Conservation (phyloP, 257 asterid species). For the Galeopsis tetrahit region DNA sequence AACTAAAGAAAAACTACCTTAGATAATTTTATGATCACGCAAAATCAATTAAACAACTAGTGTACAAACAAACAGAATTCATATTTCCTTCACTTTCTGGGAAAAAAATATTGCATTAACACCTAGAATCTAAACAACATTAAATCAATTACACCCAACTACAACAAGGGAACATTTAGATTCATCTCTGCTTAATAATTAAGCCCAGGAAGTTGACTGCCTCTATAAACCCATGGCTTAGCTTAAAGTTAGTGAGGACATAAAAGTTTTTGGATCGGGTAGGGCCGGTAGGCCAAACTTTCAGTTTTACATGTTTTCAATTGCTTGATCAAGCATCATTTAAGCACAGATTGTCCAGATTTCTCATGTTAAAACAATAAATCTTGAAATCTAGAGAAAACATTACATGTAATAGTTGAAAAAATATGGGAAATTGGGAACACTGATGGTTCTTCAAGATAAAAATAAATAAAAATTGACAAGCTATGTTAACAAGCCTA, state of each 20-base stretch:
- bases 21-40: background rate
- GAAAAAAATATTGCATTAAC: background rate
- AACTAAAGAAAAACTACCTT: slow-evolving; percentile 14
- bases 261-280: background rate
- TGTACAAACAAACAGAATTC: background rate
- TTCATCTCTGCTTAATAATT: background rate
- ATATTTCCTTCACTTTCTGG: slow-evolving; percentile 2
- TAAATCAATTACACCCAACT: slow-evolving; percentile 1
- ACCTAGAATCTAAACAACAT: background rate
- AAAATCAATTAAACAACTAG: slow-evolving; percentile 12
- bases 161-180: background rate
- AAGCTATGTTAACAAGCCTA: background rate
- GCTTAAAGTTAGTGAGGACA: slow-evolving; percentile 19
- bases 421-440: too few species aligned
- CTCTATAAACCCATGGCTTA: slow-evolving; percentile 1
- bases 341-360: slow-evolving; percentile 18
- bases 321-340: background rate
- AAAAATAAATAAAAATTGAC: too few species aligned
- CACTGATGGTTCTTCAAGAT: slow-evolving; percentile 16
- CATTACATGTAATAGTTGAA: slow-evolving; percentile 16
- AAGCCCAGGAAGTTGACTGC: slow-evolving; percentile 13
- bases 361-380: slow-evolving; percentile 13
- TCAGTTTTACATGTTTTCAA: background rate
- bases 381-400: background rate
- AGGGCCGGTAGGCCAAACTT: background rate